Evolutionary conservation across 192 early-diverging fungal species (phyloP), one percentile per base, ranked within the genome.

Genomic region (Coemansia sp.): DNA sequence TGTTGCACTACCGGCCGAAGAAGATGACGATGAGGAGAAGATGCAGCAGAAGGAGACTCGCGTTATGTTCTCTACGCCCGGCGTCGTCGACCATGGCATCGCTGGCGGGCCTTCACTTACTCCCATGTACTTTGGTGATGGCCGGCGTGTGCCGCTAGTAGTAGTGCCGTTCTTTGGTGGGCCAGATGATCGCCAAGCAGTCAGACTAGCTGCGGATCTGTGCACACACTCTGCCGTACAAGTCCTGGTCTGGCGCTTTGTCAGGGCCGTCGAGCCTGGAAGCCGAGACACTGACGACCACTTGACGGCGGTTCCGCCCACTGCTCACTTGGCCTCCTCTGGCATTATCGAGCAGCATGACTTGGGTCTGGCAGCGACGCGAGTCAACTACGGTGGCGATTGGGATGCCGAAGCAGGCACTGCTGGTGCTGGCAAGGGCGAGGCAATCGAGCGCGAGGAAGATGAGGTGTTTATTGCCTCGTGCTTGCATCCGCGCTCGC

Each of bases 111-210:
- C 58, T 10, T 69, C 32, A 10, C 51, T 62, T 1, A 63, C 44
- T 14, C 58, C 74, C 12, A 41, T 64, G 46, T 37, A 44, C 59
- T 72, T 63, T 70, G 69, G 48, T 6, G 75, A 84, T 45, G 85
- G 77, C 38, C 76, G 80, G 34, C 80, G 70, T 23, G 83, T 85
- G 45, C 82, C 89, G 19, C 76, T 85, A 6, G 78, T 96, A 25
- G 79, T 94, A 3, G 86, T 95, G 21, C 87, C 89, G 15, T 91
- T 92, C 71, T 72, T 89, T 53, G 93, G 93, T 14, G 87, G 90
- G 1, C 55, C 69, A 2, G 94, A 96, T 66, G 93, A 95, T 77
- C 84, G 87, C 70, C 87, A 89, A 37, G 87, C 88, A 0, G 74
- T 87, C 29, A 82, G 82, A 3, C 62, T 94, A 29, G 86, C 81